Base-by-base conservation (phyloP, 306 rosid species). In the Inga leiocalycina region DNA sequence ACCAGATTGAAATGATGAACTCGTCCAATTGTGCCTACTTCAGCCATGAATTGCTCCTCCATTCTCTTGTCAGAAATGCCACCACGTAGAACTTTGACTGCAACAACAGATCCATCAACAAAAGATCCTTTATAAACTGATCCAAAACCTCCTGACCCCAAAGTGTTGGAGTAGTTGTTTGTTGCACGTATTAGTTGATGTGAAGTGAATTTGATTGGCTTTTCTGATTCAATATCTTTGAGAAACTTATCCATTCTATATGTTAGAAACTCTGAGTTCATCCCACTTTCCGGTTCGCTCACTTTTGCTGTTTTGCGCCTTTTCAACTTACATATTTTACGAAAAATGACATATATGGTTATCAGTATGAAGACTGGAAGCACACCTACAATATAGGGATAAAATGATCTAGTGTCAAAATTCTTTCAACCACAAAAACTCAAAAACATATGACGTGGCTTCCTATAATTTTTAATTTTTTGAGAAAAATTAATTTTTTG, bases 131-230 rank as follows among this genome's bases (percentile, higher is more conserved):
- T 70, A 54, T 81, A 87, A 24, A 87, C 84, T 14, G 37, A 14
- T 59, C 88, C 88, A 12, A 87, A 87, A 1, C 90, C 88, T 49
- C 90, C 88, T 0, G 82, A 74, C 8, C 90, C 90, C 43, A 79
- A 35, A 74, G 51, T n/a, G 64, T 41, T 32, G 16, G 80, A 49
- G 80, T 51, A 84, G 66, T 80, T 67, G 11, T 79, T 71, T 6
- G 84, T 84, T 39, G 84, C 87, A 10, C 59, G 54, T 24, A 41
- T 20, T 5, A 84, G 84, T 16, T 79, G 73, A 64, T 44, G 49
- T 56, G 87, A 52, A 10, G 81, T 84, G 35, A 84, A 83, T 66
- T 59, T 78, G 74, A 72, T 83, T 4, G 86, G 83, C 48, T 72
- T 78, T 68, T 83, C 83, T 49, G 75, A 62, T 73, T 78, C 82